Base-by-base conservation (phyloP, 495 filamentous ascomycete genomes). In the Penicillium crystallinum region DNA sequence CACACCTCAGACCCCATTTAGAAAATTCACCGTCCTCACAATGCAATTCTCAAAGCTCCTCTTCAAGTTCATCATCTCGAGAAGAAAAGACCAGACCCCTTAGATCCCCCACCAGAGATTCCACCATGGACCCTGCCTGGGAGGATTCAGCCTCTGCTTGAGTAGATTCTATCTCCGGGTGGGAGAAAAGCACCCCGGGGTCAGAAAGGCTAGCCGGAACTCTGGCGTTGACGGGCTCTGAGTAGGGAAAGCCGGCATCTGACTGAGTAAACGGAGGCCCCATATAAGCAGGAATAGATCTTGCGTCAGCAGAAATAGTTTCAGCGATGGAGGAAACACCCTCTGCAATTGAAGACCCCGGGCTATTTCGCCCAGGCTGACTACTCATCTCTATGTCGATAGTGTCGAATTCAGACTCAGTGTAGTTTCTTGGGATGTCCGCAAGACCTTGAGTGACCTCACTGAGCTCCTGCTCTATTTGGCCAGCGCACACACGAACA, bases 361-460 rank as follows among this genome's bases (percentile, higher is more conserved):
- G n/a, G 11, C 15, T 21, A 33, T 45, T 21, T 22, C 42, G 3
- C 18, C 30, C 14, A 11, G 33, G 12, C 23, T 39, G 43, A 23
- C 43, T 54, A 19, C 42, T 47, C 18, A 18, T 22, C 25, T 34
- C 42, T 11, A 31, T 15, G 8, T 17, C 23, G 25, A 45, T 22
- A 1, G 22, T 34, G 0, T 14, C 35, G 14, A 7, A 4, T 18
- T 46, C 43, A 17, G n/a, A n/a, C 12, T 46, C 39, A 17, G 19
- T 21, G 15, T 37, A 21, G 4, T 19, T n/a, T 29, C 18, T 33
- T 4, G 40, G 18, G 29, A 50, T 41, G 11, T 65, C 58, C 49
- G 77, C 58, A 18, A 81, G 67, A 0, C 81, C 81, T 8, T 78
- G 78, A 10, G 65, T 75, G 7, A 81, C 25, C 19, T 76, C 66